Evolutionary conservation across 805 yeast genomes (phyloP), one percentile per base, ranked within the genome.

Genomic region (Metschnikowia koreensis): DNA sequence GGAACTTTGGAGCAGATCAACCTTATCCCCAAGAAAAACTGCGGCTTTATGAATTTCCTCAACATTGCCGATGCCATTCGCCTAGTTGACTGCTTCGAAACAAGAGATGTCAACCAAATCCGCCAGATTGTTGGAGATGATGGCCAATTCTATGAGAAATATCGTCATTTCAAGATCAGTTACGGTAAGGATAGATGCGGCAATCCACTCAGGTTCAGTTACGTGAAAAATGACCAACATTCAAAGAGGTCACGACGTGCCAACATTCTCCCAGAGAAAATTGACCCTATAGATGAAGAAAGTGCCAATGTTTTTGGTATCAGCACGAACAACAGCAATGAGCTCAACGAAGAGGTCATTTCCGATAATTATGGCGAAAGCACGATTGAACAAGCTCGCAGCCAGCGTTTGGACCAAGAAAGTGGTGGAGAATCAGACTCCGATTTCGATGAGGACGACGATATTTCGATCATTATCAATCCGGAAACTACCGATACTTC

Each of bases 111-210:
- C 3, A 62, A 68, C 3, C 63, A 64, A 17, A 69, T 78, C 38
- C 75, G 75, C 47, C 66, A 62, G 13, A 65, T 69, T 8, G 79
- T 76, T 37, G 67, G 70, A 4, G 68, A 68, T n/a, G 59, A 60
- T 11, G 68, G 66, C 7, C 56, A 56, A 28, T 65, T 73, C 47
- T 73, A 63, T 52, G 67, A 75, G 33, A 76, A 75, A 57, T 87
- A 87, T 60, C 60, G 60, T 40, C 70, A 75, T 5, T 81, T 82
- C 59, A 81, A 82, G 53, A 81, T 87, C 42, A 80, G 81, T 46
- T 87, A 78, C 67, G 96, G 90, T 43, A 85, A 85, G 60, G 96
- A 87, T 67, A 76, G 96, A 63, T 87, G 96, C 71, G 96, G 87
- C 2, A 86, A 86, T 61, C 89, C 80, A 33, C 86, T 83, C 53